Base-by-base conservation (phyloP, 129 eudicot genomes). In the Silybum marianum region DNA sequence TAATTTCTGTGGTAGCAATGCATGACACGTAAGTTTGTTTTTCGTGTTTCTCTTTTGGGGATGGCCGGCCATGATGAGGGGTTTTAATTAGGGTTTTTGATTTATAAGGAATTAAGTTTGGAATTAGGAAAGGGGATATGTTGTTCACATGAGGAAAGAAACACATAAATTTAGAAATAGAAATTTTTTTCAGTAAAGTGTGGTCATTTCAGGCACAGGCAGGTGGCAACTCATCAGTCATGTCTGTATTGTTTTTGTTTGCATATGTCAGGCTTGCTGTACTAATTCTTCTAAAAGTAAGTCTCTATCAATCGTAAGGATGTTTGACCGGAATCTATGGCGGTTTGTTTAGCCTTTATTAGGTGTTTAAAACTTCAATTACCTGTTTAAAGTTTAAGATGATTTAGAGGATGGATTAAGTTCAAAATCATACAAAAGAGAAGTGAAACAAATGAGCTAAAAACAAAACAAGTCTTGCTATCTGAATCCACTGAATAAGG, bases 151-250 rank as follows among this genome's bases (percentile, higher is more conserved):
- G 23, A 74, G 69, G 68, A 44, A 51, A 51, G 28, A 75, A 51
- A 0, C 12, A 0, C 24, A 75, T 30, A 18, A 76, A 60, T 3
- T 21, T 76, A 32, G 58, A 40, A 39, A 12, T 12, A n/a, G 71
- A 76, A 76, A 19, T 1, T 1, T 19, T 6, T 19, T n/a, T 34
- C 1, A 76, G 58, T 76, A 9, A 18, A 14, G 54, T 76, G 58
- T 58, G 36, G 21, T 30, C 80, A 76, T 76, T 9, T 76, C 19
- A 30, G 71, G 80, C 80, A 32, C n/a, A 48, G 18, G 58, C 18
- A 60, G 30, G 21, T 60, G 34, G 13, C 22, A 76, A 75, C 3
- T 75, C 63, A 19, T 48, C 19, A 48, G 19, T 48, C 19, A 3
- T 14, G 19, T 48, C 19, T 46, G 12, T 10, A 44, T 26, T 6